Evolutionary conservation across 768 basidiomycete species (phyloP), one percentile per base, ranked within the genome.

Genomic region (Phlebiopsis flavidoalba): DNA sequence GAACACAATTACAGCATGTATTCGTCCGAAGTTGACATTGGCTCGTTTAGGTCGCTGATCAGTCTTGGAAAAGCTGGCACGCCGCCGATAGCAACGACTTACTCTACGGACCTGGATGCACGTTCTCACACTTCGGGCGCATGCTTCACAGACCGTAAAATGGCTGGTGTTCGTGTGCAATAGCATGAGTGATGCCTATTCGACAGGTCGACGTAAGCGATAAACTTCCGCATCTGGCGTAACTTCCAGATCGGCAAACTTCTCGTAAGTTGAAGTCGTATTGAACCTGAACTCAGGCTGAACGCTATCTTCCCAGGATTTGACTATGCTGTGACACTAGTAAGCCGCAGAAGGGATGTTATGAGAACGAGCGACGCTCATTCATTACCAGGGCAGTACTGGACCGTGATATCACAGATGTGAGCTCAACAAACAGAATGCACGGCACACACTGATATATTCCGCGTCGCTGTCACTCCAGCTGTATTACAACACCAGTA

Each of bases 281-380:
- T 21, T 54, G 31, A 33, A 36, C 33, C 3, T 37, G 11, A 6
- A 40, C 53, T 59, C 17, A 55, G 17, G 37, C 53, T 57, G 46
- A 57, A 43, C n/a, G 2, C 19, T 3, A 31, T 22, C 17, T 37
- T 24, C 15, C 4, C 10, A 71, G 70, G 83, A 84, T 65, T 68
- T 85, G 65, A 80, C 82, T 10, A 83, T 86, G 82, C 74, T 86
- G n/a, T 15, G 84, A 86, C 67, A 85, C 84, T 21, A 79, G 84
- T 82, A 59, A 62, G 75, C 12, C 47, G 8, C 5, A 33, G 26
- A 43, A 40, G 12, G 10, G 21, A 12, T 43, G 11, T 43, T 43
- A 17, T 43, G 17, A 2, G 8, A 12, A 10, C 40, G 3, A 12
- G 40, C 17, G 40, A 17, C 17, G 17, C 40, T 43, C 40, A 43